These are phyloP conservation scores for Leccinum rimulosum DNA, from an alignment of 768 basidiomycete species.

Conservation along the genomic window DNA sequence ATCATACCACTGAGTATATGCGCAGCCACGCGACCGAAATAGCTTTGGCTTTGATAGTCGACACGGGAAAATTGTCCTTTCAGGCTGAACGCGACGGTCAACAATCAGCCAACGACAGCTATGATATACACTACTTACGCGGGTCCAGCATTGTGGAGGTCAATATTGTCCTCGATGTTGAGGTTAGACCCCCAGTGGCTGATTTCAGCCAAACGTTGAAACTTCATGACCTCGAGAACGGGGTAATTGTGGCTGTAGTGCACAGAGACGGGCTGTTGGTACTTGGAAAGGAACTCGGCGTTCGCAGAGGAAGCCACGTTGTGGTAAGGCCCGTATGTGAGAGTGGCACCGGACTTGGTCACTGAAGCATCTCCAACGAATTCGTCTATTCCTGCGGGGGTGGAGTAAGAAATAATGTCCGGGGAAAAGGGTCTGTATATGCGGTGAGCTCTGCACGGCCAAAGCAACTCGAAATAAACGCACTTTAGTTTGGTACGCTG, in stretches of 20 bases:
- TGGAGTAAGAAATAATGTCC: conserved; percentile 68
- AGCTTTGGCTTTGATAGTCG: conserved; percentile 75
- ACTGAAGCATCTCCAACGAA: conserved; percentile 61
- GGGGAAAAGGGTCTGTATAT: conserved; percentile 63
- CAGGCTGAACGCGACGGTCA: conserved; percentile 48
- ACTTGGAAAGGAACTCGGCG: conserved; percentile 49
- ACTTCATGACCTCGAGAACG: conserved; percentile 67
- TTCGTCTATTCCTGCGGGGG: conserved; percentile 55
- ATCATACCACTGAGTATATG: conserved; percentile 72
- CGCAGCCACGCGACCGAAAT: conserved; percentile 60
- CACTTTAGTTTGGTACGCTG: conserved; percentile 89
- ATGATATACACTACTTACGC: conserved; percentile 50
- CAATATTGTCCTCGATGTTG: conserved; percentile 87
- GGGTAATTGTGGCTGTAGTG: conserved; percentile 87
- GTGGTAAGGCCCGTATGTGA: conserved; percentile 89
- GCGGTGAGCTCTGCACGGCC: conserved; percentile 2
- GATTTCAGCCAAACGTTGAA: conserved; percentile 81
- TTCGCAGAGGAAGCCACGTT: conserved; percentile 65
- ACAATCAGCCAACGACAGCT: not conserved
- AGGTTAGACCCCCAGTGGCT: conserved; percentile 97
- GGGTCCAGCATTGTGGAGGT: conserved; percentile 88
- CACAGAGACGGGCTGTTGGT: conserved; percentile 66
- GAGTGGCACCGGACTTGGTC: conserved; percentile 72
- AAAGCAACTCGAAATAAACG: conserved; percentile 23
- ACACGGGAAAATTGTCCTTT: conserved; percentile 96